A percentile compares a stretch with the other conserved stretches of the same genome.
phyloP scores from a whole-genome alignment of 768 basidiomycete genomes.

The Tulasnella sp. region DNA sequence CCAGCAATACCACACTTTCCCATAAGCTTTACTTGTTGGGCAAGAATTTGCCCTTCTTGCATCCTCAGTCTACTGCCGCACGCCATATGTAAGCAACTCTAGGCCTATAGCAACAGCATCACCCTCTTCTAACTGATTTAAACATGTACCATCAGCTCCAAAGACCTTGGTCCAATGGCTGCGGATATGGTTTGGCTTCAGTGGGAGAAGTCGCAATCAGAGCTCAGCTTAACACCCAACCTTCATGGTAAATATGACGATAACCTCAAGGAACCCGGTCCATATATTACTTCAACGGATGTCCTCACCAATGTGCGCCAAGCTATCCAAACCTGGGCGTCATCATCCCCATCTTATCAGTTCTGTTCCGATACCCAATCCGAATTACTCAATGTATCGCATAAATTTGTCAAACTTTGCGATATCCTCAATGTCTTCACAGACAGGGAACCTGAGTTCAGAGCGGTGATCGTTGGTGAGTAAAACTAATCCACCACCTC shows the following conservation, averaged over 20 bases:
- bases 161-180: conserved; percentile 55
- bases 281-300: too few species aligned
- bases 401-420: conserved; percentile 51
- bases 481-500: not conserved
- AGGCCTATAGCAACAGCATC: too few species aligned
- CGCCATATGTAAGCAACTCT: conserved; percentile 26
- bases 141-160: conserved; percentile 8
- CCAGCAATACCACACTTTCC: conserved; percentile 19
- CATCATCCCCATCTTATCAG: conserved; percentile 27
- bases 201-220: conserved; percentile 35
- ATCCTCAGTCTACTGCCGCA: conserved; percentile 33
- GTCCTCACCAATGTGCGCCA: too few species aligned
- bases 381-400: conserved; percentile 30
- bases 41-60: too few species aligned
- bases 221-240: too few species aligned
- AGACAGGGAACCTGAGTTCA: conserved; percentile 45
- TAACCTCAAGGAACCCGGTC: too few species aligned
- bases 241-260: too few species aligned
- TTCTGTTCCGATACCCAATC: not conserved
- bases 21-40: too few species aligned
- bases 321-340: too few species aligned
- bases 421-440: conserved; percentile 47
- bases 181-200: conserved; percentile 60
- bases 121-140: too few species aligned
- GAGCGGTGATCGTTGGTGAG: conserved; percentile 56